Evolutionary conservation across 441 rosid species (phyloP).

Genomic region (Aquilaria agallochum): DNA sequence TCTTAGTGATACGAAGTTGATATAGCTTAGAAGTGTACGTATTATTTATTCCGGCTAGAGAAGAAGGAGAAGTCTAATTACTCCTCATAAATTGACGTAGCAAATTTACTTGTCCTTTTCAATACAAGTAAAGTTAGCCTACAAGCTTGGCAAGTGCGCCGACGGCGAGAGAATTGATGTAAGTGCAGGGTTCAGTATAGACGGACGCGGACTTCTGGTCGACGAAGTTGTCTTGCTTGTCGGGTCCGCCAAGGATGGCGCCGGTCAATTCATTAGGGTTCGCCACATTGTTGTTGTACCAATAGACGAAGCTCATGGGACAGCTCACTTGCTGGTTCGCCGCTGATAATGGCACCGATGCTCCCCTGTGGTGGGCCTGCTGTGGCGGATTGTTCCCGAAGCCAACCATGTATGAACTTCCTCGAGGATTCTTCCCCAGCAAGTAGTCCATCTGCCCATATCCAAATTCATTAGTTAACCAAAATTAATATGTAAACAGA

Average conservation of each 20-base stretch:
- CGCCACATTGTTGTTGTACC: slow-evolving; percentile 45
- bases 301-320: slow-evolving; percentile 61
- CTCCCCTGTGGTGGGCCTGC: slow-evolving; percentile 87
- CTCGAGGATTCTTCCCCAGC: slow-evolving; percentile 63
- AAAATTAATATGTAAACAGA: too few species aligned
- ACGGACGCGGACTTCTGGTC: slow-evolving; percentile 61
- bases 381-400: slow-evolving; percentile 72
- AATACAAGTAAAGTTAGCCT: too few species aligned
- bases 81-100: too few species aligned
- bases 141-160: slow-evolving; percentile 81
- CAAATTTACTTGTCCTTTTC: too few species aligned
- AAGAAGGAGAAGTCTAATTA: too few species aligned
- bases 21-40: too few species aligned
- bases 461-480: too few species aligned
- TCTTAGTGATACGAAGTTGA: too few species aligned
- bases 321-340: slow-evolving; percentile 31
- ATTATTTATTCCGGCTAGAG: too few species aligned
- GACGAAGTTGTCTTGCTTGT: slow-evolving; percentile 51
- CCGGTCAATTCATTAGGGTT: slow-evolving; percentile 85
- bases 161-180: slow-evolving; percentile 67
- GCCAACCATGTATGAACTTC: slow-evolving; percentile 94
- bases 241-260: slow-evolving; percentile 90
- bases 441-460: slow-evolving; percentile 69
- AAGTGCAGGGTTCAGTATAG: slow-evolving; percentile 89
- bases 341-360: slow-evolving; percentile 43